Percentiles rank a stretch among this genome's conserved stretches.
These are phyloP conservation scores for Trichoderma simmonsii DNA, from an alignment of 2,329 filamentous ascomycete species.

Conservation along the genomic window DNA sequence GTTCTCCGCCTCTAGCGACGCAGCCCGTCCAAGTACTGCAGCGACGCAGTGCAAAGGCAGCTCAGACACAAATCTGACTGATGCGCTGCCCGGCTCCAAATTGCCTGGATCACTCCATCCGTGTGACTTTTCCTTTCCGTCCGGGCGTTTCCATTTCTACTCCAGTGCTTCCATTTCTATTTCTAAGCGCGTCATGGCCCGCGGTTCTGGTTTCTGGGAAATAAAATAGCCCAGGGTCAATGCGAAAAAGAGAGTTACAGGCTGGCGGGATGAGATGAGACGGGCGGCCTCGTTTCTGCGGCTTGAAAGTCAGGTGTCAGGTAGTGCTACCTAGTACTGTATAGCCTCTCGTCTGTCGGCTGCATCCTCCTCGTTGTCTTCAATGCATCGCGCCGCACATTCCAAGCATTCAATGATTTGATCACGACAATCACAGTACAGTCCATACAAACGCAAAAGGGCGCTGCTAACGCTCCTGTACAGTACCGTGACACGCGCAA, in stretches of 20 bases:
- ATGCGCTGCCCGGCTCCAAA: not conserved
- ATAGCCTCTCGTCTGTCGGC: not conserved
- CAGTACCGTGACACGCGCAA: not conserved
- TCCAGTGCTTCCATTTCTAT: not conserved
- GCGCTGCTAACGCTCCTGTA: not conserved
- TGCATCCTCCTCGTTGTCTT: not conserved
- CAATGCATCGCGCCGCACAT: not conserved
- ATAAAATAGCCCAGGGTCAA: not conserved
- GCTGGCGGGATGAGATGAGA: not conserved
- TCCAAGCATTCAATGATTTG: not conserved
- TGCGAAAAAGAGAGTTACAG: not conserved
- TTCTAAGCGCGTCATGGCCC: conserved; percentile 1
- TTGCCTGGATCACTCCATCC: not conserved
- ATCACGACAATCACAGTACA: not conserved
- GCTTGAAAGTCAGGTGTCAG: not conserved
- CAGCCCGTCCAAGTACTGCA: not conserved
- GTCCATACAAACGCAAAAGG: not conserved
- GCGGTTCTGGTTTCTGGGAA: conserved; percentile 14
- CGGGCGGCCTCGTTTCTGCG: not conserved
- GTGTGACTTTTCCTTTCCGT: not conserved
- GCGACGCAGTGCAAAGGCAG: not conserved
- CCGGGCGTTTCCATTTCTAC: not conserved
- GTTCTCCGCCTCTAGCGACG: not conserved
- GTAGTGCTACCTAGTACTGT: not conserved
- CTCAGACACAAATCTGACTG: not conserved